A percentile compares a stretch with the other conserved stretches of the same genome.
These are phyloP conservation scores for Termitomyces sp. DNA, from an alignment of 768 basidiomycete genomes.

Conservation along the genomic window DNA sequence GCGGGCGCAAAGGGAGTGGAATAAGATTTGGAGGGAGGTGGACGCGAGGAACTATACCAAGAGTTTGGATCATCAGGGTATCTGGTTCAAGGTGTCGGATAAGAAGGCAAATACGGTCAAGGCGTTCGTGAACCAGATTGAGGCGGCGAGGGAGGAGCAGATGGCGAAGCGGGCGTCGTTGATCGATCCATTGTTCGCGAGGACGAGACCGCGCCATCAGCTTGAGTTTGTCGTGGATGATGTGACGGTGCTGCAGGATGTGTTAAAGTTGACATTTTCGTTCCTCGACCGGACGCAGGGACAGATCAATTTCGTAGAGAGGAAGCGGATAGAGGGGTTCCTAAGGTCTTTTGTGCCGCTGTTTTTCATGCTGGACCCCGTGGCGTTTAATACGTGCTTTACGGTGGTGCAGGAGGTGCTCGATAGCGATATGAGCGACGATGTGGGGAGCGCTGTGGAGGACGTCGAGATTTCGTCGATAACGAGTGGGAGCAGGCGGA, in stretches of 20 bases:
- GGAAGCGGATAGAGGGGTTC: constrained; percentile 79
- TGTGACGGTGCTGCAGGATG: constrained; percentile 74
- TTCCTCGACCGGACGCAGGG: constrained; percentile 86
- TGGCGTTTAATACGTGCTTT: constrained; percentile 65
- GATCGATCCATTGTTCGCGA: constrained; percentile 48
- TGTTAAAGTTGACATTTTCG: constrained; percentile 82
- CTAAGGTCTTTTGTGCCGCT: constrained; percentile 71
- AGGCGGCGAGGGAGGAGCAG: constrained; percentile 79
- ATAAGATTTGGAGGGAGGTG: constrained; percentile 97
- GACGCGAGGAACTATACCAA: constrained; percentile 92
- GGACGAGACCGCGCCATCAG: constrained; percentile 70
- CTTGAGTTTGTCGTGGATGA: constrained; percentile 76
- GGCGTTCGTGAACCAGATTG: constrained; percentile 78
- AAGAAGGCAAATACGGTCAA: constrained; percentile 79
- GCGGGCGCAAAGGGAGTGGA: constrained; percentile 95
- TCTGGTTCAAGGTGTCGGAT: constrained; percentile 85
- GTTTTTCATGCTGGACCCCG: constrained; percentile 71
- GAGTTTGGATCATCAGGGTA: constrained; percentile 89
- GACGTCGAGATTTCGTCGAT: constrained; percentile 34
- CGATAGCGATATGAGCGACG: constrained; percentile 58
- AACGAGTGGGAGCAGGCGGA: constrained; percentile 32
- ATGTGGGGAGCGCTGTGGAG: constrained; percentile 31
- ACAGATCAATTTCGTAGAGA: constrained; percentile 64
- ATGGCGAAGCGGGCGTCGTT: constrained; percentile 64
- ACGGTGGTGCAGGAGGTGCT: constrained; percentile 48